phyloP scores from a whole-genome alignment of 2,329 filamentous ascomycete species.

The Albifimbria verrucaria region DNA sequence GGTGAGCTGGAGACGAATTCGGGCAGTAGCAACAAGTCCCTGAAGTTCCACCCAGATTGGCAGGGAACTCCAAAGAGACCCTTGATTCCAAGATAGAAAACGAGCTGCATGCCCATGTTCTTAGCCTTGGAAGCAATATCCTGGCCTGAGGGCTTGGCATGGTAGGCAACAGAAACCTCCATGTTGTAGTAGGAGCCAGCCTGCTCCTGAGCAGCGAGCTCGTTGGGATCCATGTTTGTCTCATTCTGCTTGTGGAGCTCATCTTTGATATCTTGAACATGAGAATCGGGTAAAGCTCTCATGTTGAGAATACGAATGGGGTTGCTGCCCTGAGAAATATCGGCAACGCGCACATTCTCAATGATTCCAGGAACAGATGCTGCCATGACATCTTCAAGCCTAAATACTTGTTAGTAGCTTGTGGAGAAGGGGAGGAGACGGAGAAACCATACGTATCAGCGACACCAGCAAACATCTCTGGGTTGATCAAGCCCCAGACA shows the following conservation, averaged over 20 bases:
- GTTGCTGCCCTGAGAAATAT: slow-evolving; percentile 92
- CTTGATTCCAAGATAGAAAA: slow-evolving; percentile 90
- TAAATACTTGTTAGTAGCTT: slow-evolving; percentile 14
- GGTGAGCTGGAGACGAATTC: slow-evolving; percentile 78
- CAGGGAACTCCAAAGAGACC: slow-evolving; percentile 86
- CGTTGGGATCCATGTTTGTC: slow-evolving; percentile 79
- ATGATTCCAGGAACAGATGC: slow-evolving; percentile 88
- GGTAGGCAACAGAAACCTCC: slow-evolving; percentile 86
- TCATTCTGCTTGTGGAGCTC: slow-evolving; percentile 76
- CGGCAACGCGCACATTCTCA: slow-evolving; percentile 90
- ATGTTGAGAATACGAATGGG: slow-evolving; percentile 85
- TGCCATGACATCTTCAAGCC: slow-evolving; percentile 80
- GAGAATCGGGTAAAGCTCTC: slow-evolving; percentile 73
- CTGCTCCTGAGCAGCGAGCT: slow-evolving; percentile 84
- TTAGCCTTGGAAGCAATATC: slow-evolving; percentile 76
- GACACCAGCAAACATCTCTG: slow-evolving; percentile 88
- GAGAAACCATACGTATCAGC: slow-evolving; percentile 65
- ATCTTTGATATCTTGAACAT: slow-evolving; percentile 78
- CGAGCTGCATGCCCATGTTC: slow-evolving; percentile 95
- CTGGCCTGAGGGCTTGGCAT: slow-evolving; percentile 70
- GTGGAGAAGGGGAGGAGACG: too few relatives aligned
- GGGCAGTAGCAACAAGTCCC: slow-evolving; percentile 83
- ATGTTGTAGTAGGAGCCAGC: slow-evolving; percentile 92
- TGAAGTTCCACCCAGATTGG: slow-evolving; percentile 89
- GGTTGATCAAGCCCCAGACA: slow-evolving; percentile 89